Base-by-base conservation (phyloP, 306 rosid species). In the Quercus parvula region DNA sequence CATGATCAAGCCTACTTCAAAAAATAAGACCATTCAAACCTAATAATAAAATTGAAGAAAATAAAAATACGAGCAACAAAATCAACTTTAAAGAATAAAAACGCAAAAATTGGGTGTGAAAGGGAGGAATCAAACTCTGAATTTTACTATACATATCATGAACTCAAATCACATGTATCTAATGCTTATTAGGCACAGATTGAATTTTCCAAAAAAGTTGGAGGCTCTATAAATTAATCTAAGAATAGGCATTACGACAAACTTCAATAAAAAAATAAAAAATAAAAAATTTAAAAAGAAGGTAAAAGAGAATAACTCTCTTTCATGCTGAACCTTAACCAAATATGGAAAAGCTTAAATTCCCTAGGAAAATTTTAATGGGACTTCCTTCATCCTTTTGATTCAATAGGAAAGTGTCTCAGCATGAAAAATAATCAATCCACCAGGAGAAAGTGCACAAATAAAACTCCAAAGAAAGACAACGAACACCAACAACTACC, bases 351-450 rank as follows among this genome's bases (percentile, higher is more conserved):
- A 59, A 59, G 6, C 51, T 6, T 44, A 44, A 44, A 44, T 44
- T 44, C 51, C 51, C 75, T 57, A 78, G 81, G 24, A 24, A 51
- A 78, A 78, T 27, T 54, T 24, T 59, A 81, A 82, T 75, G 24
- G 67, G 70, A 81, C 93, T 93, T 93, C 83, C 98, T 88, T 89
- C 98, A 93, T 85, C 98, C 99, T 85, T 90, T 96, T 33, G 99
- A 96, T 87, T 96, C 99, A 58, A 96, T 91, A 27, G 99, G 99
- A 86, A 96, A 96, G 78, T 87, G 97, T 83, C 96, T 91, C 91
- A 96, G 81, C 99, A 96, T 96, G 96, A 88, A 84, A 90, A 96
- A 96, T 76, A 96, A 87, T 83, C 69, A 55, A 76, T 38, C 35
- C 77, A 74, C 5, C 27, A 71, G 46, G 52, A 31, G 8, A 74